Evolutionary conservation across 495 filamentous ascomycete species (phyloP).

Genomic region (Saxophila tyrrhenica): DNA sequence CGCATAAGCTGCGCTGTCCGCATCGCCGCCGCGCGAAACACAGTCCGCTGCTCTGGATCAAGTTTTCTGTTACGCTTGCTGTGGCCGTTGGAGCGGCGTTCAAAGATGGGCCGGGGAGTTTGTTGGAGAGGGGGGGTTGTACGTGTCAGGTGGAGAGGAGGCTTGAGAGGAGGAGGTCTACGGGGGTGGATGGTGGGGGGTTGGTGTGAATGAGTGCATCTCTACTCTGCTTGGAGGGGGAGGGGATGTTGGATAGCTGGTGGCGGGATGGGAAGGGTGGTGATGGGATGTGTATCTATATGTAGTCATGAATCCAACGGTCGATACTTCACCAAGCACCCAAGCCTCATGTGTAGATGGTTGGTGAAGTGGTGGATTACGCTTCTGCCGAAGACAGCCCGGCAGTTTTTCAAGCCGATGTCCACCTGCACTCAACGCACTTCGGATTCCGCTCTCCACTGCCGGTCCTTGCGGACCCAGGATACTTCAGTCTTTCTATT

Average conservation of each 20-base stretch:
- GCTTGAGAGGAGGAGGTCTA: neutral
- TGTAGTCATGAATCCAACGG: neutral
- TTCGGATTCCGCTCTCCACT: too few species aligned
- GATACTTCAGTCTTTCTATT: too few species aligned
- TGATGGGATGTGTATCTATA: neutral
- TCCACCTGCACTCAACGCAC: too few species aligned
- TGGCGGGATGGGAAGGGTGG: neutral
- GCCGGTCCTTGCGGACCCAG: too few species aligned
- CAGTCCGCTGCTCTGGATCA: slow-evolving; percentile 17
- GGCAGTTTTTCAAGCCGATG: too few species aligned
- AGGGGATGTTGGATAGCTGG: neutral
- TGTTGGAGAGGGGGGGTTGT: slow-evolving; percentile 6
- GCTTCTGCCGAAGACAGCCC: too few species aligned
- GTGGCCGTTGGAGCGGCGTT: slow-evolving; percentile 19
- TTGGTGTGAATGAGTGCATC: too few species aligned
- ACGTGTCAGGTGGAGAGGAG: too few species aligned
- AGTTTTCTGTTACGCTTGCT: slow-evolving; percentile 15
- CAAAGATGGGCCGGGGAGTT: slow-evolving; percentile 15
- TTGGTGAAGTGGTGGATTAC: too few species aligned
- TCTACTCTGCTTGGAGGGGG: neutral
- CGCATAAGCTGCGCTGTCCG: neutral
- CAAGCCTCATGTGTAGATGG: too few species aligned
- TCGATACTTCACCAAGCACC: too few species aligned
- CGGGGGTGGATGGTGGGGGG: too few species aligned
- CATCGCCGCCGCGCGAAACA: slow-evolving; percentile 2